phyloP scores from a whole-genome alignment of 208 protist species.

The Porcisia deanei region DNA sequence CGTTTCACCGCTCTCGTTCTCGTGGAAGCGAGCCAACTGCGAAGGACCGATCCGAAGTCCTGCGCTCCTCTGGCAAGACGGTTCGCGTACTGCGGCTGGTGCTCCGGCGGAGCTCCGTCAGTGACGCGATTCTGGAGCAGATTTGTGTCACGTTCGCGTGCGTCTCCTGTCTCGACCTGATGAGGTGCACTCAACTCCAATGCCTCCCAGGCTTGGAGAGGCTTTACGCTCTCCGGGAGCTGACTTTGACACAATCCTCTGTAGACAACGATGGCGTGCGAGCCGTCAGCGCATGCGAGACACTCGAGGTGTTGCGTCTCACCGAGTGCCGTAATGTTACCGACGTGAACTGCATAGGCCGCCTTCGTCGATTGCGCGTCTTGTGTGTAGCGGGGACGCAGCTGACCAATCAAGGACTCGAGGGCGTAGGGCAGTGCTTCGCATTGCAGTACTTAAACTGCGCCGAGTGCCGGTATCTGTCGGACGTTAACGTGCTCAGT shows the following conservation, averaged over 20 bases:
- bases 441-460: constrained; percentile 49
- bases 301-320: constrained; percentile 50
- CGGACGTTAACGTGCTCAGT: constrained; percentile 58
- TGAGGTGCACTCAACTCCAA: constrained; percentile 45
- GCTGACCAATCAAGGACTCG: constrained; percentile 60
- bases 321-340: constrained; percentile 56
- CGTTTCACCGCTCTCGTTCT: not conserved
- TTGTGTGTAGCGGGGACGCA: constrained; percentile 58
- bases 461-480: constrained; percentile 67
- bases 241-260: constrained; percentile 32
- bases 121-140: constrained; percentile 19
- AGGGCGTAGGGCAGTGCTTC: constrained; percentile 48
- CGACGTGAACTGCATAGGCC: constrained; percentile 47
- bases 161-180: constrained; percentile 49
- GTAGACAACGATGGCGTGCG: constrained; percentile 50
- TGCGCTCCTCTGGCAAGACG: not conserved
- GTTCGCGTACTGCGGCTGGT: constrained; percentile 16
- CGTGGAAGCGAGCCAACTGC: constrained; percentile 2
- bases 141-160: constrained; percentile 14
- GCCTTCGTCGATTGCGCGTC: constrained; percentile 38
- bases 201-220: constrained; percentile 32
- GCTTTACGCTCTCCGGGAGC: constrained; percentile 33
- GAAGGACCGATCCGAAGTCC: not conserved
- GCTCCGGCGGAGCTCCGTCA: constrained; percentile 23
- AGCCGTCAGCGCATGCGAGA: constrained; percentile 34